Conservation (phyloP, 1,139 yeast genomes). For the Blastobotrys elegans region DNA sequence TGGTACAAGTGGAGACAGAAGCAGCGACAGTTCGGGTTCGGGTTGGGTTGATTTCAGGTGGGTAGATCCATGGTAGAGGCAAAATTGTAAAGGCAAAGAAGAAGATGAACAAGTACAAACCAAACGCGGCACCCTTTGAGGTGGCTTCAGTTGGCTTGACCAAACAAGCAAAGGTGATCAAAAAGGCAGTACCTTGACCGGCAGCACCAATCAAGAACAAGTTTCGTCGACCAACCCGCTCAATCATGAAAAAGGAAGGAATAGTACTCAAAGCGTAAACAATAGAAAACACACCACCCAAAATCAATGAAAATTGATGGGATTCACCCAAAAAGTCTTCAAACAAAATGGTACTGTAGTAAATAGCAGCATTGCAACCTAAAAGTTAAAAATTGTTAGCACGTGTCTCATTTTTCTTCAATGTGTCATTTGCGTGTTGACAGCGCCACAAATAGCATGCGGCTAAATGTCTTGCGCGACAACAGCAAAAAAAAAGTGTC, state of each 20-base stretch:
- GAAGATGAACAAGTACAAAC: constrained; percentile 51
- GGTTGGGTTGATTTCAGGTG: constrained; percentile 45
- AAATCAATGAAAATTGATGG: constrained; percentile 48
- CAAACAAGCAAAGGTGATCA: constrained; percentile 62
- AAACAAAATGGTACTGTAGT: constrained; percentile 40
- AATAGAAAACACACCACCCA: constrained; percentile 58
- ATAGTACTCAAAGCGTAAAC: constrained; percentile 52
- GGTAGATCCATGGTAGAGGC: constrained; percentile 43
- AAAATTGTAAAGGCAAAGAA: constrained; percentile 53
- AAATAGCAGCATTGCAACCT: constrained; percentile 57
- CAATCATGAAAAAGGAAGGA: constrained; percentile 43
- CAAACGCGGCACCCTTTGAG: constrained; percentile 43
- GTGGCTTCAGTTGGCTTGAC: constrained; percentile 41
- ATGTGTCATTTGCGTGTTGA: neutral
- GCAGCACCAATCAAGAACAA: constrained; percentile 41
- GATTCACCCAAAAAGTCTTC: constrained; percentile 44
- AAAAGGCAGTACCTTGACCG: constrained; percentile 55
- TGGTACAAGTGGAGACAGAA: constrained; percentile 54
- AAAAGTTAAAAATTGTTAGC: constrained; percentile 32
- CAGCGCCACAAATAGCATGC: neutral
- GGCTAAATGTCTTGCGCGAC: too few relatives aligned
- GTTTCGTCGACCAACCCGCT: constrained; percentile 63
- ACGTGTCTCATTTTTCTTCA: too few relatives aligned
- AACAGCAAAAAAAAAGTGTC: too few relatives aligned
- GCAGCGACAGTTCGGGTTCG: constrained; percentile 50